phyloP scores from a whole-genome alignment of 306 rosid genomes.

The Cicer arietinum region DNA sequence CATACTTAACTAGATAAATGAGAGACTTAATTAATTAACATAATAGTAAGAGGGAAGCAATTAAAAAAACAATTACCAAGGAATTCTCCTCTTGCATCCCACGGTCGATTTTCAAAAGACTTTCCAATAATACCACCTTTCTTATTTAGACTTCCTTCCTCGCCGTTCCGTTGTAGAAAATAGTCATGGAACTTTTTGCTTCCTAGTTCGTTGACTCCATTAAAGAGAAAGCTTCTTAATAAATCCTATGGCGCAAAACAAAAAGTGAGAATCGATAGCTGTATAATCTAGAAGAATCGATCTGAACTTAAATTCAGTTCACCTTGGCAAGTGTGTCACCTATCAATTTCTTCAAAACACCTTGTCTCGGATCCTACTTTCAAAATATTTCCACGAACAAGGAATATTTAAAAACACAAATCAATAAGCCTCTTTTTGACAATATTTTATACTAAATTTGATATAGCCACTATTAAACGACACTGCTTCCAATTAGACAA shows the following conservation, averaged over 20 bases:
- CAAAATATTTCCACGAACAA: conserved; percentile 39
- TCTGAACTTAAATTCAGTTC: conserved; percentile 29
- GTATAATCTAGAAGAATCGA: background rate
- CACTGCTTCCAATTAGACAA: background rate
- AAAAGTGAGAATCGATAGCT: conserved; percentile 35
- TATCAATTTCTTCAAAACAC: conserved; percentile 67
- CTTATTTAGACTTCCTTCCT: conserved; percentile 61
- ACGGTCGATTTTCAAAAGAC: conserved; percentile 80
- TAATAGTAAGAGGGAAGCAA: background rate
- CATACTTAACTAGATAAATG: background rate
- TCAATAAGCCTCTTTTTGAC: too few species aligned
- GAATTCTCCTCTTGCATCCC: conserved; percentile 78
- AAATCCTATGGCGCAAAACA: conserved; percentile 58
- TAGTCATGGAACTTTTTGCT: conserved; percentile 75
- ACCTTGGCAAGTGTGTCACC: conserved; percentile 81
- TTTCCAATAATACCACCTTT: conserved; percentile 62
- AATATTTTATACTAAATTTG: too few species aligned
- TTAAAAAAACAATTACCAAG: conserved; percentile 44
- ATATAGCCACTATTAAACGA: too few species aligned
- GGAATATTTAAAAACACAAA: background rate
- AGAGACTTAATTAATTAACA: background rate
- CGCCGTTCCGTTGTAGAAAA: conserved; percentile 64
- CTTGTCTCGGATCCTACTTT: conserved; percentile 86
- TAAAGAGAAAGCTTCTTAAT: conserved; percentile 77
- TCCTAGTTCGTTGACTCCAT: conserved; percentile 83